phyloP scores from a whole-genome alignment of 2,329 filamentous ascomycete species.

The Cercospora berteroae region DNA sequence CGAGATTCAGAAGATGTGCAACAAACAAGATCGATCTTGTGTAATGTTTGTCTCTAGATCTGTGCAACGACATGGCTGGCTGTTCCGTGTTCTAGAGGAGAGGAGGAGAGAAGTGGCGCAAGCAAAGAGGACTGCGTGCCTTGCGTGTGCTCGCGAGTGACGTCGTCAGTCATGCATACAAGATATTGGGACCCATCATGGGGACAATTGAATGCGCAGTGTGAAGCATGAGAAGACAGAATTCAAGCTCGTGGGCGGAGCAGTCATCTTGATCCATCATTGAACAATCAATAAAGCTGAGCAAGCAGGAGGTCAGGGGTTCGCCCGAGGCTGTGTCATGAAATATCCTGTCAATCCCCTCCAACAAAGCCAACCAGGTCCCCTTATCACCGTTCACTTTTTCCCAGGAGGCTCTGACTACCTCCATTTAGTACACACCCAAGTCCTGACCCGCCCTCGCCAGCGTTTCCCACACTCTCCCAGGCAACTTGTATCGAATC shows the following conservation, averaged over 20 bases:
- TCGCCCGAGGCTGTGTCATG: background rate
- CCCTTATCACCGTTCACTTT: background rate
- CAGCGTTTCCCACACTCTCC: conserved; percentile 82
- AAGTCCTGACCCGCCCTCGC: conserved; percentile 73
- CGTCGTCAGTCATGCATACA: background rate
- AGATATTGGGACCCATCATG: background rate
- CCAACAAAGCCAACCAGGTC: background rate
- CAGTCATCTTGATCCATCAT: background rate
- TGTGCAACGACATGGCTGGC: background rate
- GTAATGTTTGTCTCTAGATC: background rate
- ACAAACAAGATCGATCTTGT: background rate
- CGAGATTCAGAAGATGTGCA: background rate
- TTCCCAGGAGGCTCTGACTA: background rate
- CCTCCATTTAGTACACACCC: conserved; percentile 35
- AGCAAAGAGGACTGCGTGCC: background rate
- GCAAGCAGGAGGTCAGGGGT: background rate
- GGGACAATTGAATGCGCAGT: background rate
- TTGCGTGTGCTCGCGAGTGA: background rate
- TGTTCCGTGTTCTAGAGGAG: background rate
- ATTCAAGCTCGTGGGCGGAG: background rate
- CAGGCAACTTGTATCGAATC: conserved; percentile 85
- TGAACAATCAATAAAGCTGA: background rate
- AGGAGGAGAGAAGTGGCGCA: background rate
- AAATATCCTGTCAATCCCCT: background rate
- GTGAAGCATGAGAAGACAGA: background rate